Conservation (phyloP, 352 stramenopile species). For the Elongisporangium anandrum region DNA sequence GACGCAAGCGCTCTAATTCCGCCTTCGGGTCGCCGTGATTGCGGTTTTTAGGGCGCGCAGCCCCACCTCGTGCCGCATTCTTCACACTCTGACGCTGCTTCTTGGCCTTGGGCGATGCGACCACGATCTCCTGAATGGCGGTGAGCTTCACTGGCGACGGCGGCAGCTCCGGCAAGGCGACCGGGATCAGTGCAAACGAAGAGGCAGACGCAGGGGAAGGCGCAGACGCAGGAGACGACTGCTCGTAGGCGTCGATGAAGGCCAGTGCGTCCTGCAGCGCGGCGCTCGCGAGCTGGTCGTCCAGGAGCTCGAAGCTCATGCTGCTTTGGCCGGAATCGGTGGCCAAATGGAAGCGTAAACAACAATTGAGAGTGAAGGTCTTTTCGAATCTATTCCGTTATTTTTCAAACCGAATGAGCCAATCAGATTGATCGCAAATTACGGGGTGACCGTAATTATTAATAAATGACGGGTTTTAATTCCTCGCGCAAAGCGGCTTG, state of each 20-base stretch:
- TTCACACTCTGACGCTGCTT: not conserved
- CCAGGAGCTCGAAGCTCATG: not conserved
- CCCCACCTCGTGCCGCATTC: too few species aligned
- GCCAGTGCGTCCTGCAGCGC: constrained; percentile 12
- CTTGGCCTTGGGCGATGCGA: not conserved
- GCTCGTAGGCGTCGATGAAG: constrained; percentile 12
- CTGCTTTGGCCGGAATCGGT: not conserved
- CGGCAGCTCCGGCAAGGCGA: not conserved
- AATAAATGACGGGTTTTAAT: not conserved
- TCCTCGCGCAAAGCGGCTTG: not conserved
- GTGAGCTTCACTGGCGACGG: not conserved
- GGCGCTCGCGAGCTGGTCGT: not conserved
- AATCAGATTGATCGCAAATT: not conserved
- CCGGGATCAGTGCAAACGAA: not conserved
- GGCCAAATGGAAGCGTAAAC: not conserved
- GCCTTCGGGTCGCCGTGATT: not conserved
- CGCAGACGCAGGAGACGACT: too few species aligned
- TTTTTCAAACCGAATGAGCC: not conserved
- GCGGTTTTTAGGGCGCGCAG: not conserved
- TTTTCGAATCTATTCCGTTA: not conserved
- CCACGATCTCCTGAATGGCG: not conserved
- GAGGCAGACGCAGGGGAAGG: not conserved
- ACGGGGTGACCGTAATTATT: not conserved
- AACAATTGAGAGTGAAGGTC: not conserved
- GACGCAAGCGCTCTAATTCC: not conserved